Conservation (phyloP, 1,139 yeast genomes). For the Debaryomyces singareniensis region DNA sequence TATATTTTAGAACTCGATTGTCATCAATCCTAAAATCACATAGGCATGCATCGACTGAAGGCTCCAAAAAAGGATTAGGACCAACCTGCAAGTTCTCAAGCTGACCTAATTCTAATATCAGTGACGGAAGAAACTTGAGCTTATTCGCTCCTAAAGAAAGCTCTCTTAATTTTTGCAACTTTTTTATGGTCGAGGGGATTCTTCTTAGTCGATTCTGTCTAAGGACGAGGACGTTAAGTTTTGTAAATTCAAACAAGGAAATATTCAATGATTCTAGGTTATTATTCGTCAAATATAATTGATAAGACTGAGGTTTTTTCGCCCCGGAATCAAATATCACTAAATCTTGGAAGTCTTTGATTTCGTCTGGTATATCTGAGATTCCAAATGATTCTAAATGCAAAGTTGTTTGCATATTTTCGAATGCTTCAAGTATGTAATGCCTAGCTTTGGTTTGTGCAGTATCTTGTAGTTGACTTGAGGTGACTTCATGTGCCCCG, state of each 20-base stretch:
- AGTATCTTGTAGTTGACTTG: conserved; percentile 5
- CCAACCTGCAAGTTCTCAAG: conserved; percentile 34
- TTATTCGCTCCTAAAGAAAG: conserved; percentile 35
- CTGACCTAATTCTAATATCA: conserved; percentile 25
- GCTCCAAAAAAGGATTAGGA: conserved; percentile 34
- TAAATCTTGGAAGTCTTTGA: conserved; percentile 37
- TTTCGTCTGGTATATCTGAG: conserved; percentile 36
- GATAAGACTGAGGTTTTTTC: conserved; percentile 21
- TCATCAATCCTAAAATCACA: conserved; percentile 8
- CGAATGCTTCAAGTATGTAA: conserved; percentile 33
- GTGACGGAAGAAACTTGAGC: conserved; percentile 28
- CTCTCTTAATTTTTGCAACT: conserved; percentile 28
- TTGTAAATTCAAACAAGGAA: conserved; percentile 34
- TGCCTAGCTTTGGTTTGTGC: conserved; percentile 23
- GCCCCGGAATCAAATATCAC: conserved; percentile 28
- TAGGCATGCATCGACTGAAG: conserved; percentile 21
- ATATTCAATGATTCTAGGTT: conserved; percentile 27
- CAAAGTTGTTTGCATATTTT: conserved; percentile 28
- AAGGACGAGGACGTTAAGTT: conserved; percentile 35
- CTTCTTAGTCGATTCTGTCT: conserved; percentile 30
- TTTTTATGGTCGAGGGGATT: conserved; percentile 32
- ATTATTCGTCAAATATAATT: conserved; percentile 34
- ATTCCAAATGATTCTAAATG: conserved; percentile 33
- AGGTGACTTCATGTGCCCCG: conserved; percentile 8
- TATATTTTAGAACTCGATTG: conserved; percentile 11